Conservation (phyloP, 2,329 filamentous ascomycete species). For the Calonectria pauciramosa region DNA sequence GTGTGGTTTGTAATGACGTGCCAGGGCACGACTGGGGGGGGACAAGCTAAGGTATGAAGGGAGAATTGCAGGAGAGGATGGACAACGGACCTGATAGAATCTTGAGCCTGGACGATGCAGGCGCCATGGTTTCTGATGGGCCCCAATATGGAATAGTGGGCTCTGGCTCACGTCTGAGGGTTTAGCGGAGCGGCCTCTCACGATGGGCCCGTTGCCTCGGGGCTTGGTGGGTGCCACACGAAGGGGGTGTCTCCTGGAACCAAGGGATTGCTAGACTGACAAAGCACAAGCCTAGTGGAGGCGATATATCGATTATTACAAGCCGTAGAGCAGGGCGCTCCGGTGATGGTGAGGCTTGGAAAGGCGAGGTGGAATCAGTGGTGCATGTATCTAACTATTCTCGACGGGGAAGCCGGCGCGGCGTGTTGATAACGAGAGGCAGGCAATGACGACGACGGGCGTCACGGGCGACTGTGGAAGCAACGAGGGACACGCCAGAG, state of each 20-base stretch:
- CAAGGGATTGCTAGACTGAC: slow-evolving; percentile 30
- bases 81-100: slow-evolving; percentile 71
- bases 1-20: slow-evolving; percentile 40
- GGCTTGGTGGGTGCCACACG: slow-evolving; percentile 47
- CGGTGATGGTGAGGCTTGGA: slow-evolving; percentile 24
- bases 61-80: slow-evolving; percentile 48
- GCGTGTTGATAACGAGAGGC: slow-evolving; percentile 29
- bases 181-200: slow-evolving; percentile 50
- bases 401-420: slow-evolving; percentile 33
- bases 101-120: slow-evolving; percentile 71
- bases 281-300: slow-evolving; percentile 36
- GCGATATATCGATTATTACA: slow-evolving; percentile 37
- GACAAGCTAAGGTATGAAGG: slow-evolving; percentile 44
- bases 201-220: slow-evolving; percentile 51
- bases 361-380: slow-evolving; percentile 32
- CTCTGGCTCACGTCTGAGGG: slow-evolving; percentile 48
- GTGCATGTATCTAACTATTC: slow-evolving; percentile 42
- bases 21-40: slow-evolving; percentile 33
- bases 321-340: slow-evolving; percentile 32
- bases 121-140: slow-evolving; percentile 66
- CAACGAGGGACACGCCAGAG: slow-evolving; percentile 43
- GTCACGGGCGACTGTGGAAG: slow-evolving; percentile 38
- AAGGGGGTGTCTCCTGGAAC: slow-evolving; percentile 43
- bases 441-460: slow-evolving; percentile 33
- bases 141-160: slow-evolving; percentile 52